Base-by-base conservation (phyloP, 345 rosid species). In the Odontarrhena argentea region DNA sequence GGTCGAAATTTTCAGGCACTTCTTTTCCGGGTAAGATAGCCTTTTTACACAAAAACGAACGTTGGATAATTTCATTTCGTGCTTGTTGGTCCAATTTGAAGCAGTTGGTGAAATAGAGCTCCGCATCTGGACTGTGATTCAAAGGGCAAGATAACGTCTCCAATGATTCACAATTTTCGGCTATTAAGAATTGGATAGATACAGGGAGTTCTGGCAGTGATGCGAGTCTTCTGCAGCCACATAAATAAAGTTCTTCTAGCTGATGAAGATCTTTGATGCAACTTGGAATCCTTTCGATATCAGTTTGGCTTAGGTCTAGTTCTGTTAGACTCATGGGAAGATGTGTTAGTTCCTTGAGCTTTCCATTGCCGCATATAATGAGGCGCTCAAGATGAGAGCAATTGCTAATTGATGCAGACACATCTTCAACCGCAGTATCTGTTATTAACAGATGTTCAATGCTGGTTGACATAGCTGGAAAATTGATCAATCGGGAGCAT, bases 201-300 rank as follows among this genome's bases (percentile, higher is more conserved):
- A 3, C 0, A 37, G 65, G 73, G 24, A 68, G 73, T 24, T 68
- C 18, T 7, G 73, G 73, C n/a, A 68, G 11, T 26, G 73, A 37
- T 58, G 7, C 10, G 1, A 68, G 73, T 26, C 24, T 48, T 15
- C 0, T 68, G 50, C 65, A 68, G 24, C 50, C 4, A 26, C 3
- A 2, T 47, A 68, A 7, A 26, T 14, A 0, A 7, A 68, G 42
- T 2, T 0, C 0, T 0, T 30, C 0, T 26, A 68, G 7, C 42
- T 0, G 1, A 22, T 14, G 48, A 68, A 47, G 64, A 49, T 0
- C 41, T 28, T 58, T 58, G 7, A 68, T 58, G 13, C 65, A 58
- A 11, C 48, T 42, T 26, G 65, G 14, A 26, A 57, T 14, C 51
- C 1, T 55, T 28, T 68, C 42, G 5, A 58, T 38, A 15, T 12